Conservation (phyloP, 2,329 filamentous ascomycete genomes). For the Paecilomyces sp. region DNA sequence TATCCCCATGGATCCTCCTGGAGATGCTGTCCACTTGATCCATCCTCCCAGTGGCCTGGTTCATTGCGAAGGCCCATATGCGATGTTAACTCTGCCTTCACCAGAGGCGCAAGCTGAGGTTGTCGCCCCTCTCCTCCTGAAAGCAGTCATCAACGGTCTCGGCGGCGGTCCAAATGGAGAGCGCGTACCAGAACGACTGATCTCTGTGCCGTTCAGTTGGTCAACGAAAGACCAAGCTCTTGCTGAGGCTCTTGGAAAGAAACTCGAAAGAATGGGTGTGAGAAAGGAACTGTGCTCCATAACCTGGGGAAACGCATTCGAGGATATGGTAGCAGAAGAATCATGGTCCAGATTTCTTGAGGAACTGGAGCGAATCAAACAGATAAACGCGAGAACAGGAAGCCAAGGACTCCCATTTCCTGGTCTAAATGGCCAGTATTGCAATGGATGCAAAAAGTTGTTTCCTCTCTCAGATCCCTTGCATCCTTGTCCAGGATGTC, state of each 20-base stretch:
- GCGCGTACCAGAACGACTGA: not conserved
- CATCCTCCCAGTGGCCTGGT: conserved; percentile 4
- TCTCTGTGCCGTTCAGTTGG: conserved; percentile 5
- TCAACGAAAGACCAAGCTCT: conserved; percentile 3
- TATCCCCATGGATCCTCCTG: conserved; percentile 6
- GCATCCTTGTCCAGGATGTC: not conserved
- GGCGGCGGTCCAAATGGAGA: not conserved
- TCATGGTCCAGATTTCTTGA: not conserved
- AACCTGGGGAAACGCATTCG: not conserved
- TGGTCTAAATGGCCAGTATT: not conserved
- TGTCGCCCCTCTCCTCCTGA: conserved; percentile 1
- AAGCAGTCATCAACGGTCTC: not conserved
- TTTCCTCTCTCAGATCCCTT: not conserved
- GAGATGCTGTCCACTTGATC: conserved; percentile 8
- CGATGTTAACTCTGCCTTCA: not conserved
- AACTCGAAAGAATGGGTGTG: conserved; percentile 5
- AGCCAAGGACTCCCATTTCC: too few relatives aligned
- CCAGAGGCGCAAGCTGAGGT: not conserved
- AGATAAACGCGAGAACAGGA: too few relatives aligned
- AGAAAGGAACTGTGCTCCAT: conserved; percentile 4
- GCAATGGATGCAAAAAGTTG: not conserved
- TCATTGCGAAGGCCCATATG: conserved; percentile 6
- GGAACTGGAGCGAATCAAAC: not conserved
- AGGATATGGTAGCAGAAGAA: not conserved
- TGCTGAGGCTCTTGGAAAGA: conserved; percentile 3